Base-by-base conservation (phyloP, 2,329 filamentous ascomycete species). In the Helminthosporium solani region DNA sequence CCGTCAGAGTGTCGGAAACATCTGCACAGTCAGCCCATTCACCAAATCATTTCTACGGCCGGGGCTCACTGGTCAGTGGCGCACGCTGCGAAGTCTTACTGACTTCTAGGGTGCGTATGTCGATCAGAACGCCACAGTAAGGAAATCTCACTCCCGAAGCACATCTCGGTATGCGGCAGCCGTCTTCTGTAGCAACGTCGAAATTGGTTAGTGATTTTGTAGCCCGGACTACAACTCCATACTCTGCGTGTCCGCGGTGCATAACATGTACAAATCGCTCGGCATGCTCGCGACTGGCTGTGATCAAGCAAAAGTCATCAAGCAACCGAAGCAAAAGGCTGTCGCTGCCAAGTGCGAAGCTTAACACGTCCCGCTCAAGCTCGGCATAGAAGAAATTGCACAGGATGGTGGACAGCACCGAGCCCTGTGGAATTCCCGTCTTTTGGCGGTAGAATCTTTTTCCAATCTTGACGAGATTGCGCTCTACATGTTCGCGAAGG, bases 371-470 rank as follows among this genome's bases (percentile, higher is more conserved):
- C 6, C 72, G 71, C 68, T 99, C 94, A 1, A 97, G 80, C 52
- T 94, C 84, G 5, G 88, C 91, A 64, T 99, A 99, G 69, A 97
- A 96, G 71, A 95, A 92, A 70, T 90, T 97, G 76, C 94, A 97
- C 4, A 99, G 77, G 33, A 90, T 77, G 34, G 86, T 88, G 0
- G 91, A 96, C 4, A 99, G 67, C 1, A 96, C 80, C 0, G 91
- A 96, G 7, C 94, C 94, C 68, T 99, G 94, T 0, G 94, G 91
- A 31, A 99, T 97, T 12, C 94, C 94, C 18, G 80, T 75, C 67
- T 85, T 92, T 67, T 99, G 94, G 19, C 89, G 82, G 66, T 94
- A 96, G 66, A 85, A 90, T 56, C 86, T 88, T 72, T 90, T 92
- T 38, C 90, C 91, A 31, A 97, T 85, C 63, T 88, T 90, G 61